These are phyloP conservation scores for Leptographium galeiforme DNA, from an alignment of 2,329 filamentous ascomycete genomes.

Conservation along the genomic window DNA sequence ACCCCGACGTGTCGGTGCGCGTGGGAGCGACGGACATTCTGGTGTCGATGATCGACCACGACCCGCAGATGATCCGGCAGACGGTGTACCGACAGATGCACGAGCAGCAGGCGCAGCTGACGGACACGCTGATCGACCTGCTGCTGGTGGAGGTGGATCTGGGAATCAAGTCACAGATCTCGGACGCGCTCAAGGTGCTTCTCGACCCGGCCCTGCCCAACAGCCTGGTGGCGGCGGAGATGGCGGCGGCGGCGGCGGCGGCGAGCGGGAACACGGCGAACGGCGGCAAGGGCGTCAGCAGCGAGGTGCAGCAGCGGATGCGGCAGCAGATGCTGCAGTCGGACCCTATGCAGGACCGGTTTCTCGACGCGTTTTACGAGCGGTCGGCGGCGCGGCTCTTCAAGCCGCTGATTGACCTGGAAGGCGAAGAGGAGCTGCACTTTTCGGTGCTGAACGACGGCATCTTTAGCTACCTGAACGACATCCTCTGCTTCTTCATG, in stretches of 20 bases:
- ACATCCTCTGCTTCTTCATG: constrained; percentile 88
- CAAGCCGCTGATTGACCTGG: constrained; percentile 69
- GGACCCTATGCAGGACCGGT: constrained; percentile 69
- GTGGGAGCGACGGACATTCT: constrained; percentile 90
- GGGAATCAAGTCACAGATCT: constrained; percentile 89
- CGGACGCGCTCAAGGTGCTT: constrained; percentile 87
- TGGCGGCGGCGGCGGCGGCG: constrained; percentile 39
- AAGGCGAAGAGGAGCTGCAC: constrained; percentile 52
- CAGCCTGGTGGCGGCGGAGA: constrained; percentile 21
- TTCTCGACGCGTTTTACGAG: constrained; percentile 83
- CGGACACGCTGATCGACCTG: constrained; percentile 84
- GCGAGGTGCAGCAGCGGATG: constrained; percentile 52
- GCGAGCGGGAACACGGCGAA: constrained; percentile 35
- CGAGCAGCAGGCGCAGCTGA: constrained; percentile 73
- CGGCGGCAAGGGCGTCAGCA: constrained; percentile 11
- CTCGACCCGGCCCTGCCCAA: constrained; percentile 53
- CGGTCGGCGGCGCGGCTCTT: constrained; percentile 76
- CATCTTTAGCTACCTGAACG: constrained; percentile 82
- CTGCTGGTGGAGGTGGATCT: constrained; percentile 83
- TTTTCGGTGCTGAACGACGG: constrained; percentile 75
- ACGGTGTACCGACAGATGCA: constrained; percentile 87
- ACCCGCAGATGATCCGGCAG: constrained; percentile 83
- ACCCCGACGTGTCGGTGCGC: constrained; percentile 69
- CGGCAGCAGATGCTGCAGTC: constrained; percentile 29
- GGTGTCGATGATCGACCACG: constrained; percentile 89